Evolutionary conservation across 2,329 filamentous ascomycete species (phyloP), one percentile per base, ranked within the genome.

Genomic region (Neofusicoccum cordaticola): DNA sequence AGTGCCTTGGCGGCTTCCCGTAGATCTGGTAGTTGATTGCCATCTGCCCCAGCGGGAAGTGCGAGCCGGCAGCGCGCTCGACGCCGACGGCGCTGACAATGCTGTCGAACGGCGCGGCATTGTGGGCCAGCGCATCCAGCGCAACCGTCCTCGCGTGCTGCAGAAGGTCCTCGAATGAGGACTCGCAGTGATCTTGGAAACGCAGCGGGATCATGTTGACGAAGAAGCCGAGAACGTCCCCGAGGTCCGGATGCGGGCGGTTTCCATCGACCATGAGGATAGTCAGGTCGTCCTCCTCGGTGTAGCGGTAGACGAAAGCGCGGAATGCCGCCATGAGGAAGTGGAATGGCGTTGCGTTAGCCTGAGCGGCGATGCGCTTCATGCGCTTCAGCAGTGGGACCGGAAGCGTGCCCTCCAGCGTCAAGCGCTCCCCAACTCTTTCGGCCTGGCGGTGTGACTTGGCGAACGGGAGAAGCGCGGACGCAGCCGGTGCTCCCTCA

Each of bases 211-310:
- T 71, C 0, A 85, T 69, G 65, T 86, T 85, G 2, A 85, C 65
- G 48, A 81, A 81, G 45, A 78, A 70, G 2, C 84, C 84, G 1
- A 85, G 69, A 3, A 70, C 82, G 1, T 68, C 62, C 6, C 70
- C 66, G 1, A 75, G 63, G 2, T 74, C 66, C 11, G 63, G 65
- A 1, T 82, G 78, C 0, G 61, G 67, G 1, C 80, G 71, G 58
- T 78, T 79, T 1, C 79, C 79, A 69, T 85, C 82, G 0, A 77
- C 78, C 13, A 84, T 75, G 4, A 83, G 84, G 62, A 86, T 82
- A 62, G 72, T 72, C 44, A 85, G 63, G 27, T 81, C 76, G 2
- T 79, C 74, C 1, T 75, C 63, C 11, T 77, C 76, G 0, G 71
- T 66, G 31, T 77, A 77, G 8, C 71, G 68, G 12, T 72, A 73